Evolutionary conservation across 2,329 filamentous ascomycete species (phyloP).

Genomic region (Hymenoscyphus occultus): DNA sequence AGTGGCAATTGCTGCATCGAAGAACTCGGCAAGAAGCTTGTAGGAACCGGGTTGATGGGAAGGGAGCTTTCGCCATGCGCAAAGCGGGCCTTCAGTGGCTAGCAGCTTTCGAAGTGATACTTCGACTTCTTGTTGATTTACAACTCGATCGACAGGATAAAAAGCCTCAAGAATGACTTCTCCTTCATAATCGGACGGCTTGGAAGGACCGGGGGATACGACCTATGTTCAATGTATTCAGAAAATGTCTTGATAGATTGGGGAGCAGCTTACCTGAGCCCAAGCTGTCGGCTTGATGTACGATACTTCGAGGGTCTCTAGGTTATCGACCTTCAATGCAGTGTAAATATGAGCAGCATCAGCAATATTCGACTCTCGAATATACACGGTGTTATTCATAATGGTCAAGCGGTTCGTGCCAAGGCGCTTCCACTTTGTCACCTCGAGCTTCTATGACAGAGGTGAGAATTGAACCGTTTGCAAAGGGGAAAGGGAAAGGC

Average conservation of each 20-base stretch:
- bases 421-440: slow-evolving; percentile 16
- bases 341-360: slow-evolving; percentile 28
- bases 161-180: slow-evolving; percentile 52
- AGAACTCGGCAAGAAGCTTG: slow-evolving; percentile 46
- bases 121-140: slow-evolving; percentile 37
- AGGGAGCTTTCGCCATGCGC: slow-evolving; percentile 47
- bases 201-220: slow-evolving; percentile 27
- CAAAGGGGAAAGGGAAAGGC: not conserved
- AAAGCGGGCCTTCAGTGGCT: slow-evolving; percentile 49
- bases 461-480: slow-evolving; percentile 8
- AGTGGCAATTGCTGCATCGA: slow-evolving; percentile 46
- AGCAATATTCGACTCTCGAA: slow-evolving; percentile 27
- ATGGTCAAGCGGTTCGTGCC: slow-evolving; percentile 6
- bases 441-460: slow-evolving; percentile 19
- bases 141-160: slow-evolving; percentile 26
- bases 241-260: slow-evolving; percentile 35
- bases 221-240: slow-evolving; percentile 21
- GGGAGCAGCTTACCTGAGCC: slow-evolving; percentile 20
- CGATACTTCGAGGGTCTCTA: slow-evolving; percentile 25
- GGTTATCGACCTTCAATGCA: slow-evolving; percentile 23
- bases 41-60: slow-evolving; percentile 44
- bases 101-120: slow-evolving; percentile 43
- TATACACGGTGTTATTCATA: slow-evolving; percentile 21
- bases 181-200: slow-evolving; percentile 49
- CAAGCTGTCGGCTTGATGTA: slow-evolving; percentile 27